Conservation (phyloP, 2,329 filamentous ascomycete species). For the Cladosporium austrohemisphaericum region DNA sequence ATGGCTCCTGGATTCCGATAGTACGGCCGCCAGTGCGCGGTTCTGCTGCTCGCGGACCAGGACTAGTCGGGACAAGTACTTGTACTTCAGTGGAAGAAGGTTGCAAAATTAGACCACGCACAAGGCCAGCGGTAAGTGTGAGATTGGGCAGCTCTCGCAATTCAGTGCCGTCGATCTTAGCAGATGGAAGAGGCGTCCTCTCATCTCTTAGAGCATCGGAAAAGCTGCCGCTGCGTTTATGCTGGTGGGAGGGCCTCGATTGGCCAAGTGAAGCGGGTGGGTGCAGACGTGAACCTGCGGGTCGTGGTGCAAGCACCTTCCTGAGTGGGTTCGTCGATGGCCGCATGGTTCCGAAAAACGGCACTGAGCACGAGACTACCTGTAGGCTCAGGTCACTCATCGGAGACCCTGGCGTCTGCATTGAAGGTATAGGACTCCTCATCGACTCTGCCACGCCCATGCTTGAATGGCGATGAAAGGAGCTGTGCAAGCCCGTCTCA, state of each 20-base stretch:
- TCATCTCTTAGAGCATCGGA: conserved; percentile 77
- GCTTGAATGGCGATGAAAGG: conserved; percentile 1
- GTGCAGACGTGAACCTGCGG: conserved; percentile 14
- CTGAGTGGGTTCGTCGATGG: conserved; percentile 12
- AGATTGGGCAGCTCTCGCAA: conserved; percentile 52
- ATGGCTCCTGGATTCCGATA: conserved; percentile 16
- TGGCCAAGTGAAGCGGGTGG: conserved; percentile 16
- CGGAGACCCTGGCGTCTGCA: conserved; percentile 34
- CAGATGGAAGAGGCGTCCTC: conserved; percentile 50
- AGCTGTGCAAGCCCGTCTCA: conserved; percentile 8
- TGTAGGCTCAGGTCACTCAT: conserved; percentile 52
- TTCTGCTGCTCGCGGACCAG: conserved; percentile 26
- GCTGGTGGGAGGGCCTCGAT: conserved; percentile 44
- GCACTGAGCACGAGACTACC: conserved; percentile 58
- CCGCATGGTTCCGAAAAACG: conserved; percentile 33
- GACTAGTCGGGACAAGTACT: conserved; percentile 46
- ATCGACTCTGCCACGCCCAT: conserved; percentile 1
- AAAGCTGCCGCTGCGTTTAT: conserved; percentile 84
- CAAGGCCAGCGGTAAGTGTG: conserved; percentile 75
- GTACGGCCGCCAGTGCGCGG: conserved; percentile 17
- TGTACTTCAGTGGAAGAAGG: conserved; percentile 80
- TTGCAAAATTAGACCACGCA: conserved; percentile 79
- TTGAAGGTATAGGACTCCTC: conserved; percentile 10
- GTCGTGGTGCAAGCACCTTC: conserved; percentile 13
- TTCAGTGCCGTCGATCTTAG: conserved; percentile 40